phyloP scores from a whole-genome alignment of 805 yeast species.

The Candida corydali region DNA sequence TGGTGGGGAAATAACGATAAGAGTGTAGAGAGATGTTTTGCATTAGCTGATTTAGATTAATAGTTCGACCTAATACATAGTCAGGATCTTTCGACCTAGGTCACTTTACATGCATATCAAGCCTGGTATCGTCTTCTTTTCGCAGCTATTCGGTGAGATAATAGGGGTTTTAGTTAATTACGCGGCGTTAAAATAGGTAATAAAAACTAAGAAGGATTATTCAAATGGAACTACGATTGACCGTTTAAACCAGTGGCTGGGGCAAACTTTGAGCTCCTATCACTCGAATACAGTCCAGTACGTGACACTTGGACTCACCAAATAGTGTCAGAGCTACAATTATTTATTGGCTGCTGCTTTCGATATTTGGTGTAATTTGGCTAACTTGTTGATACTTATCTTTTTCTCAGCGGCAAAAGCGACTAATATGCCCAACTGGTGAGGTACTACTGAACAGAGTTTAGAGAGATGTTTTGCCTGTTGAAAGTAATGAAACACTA shows the following conservation, averaged over 20 bases:
- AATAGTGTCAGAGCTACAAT: constrained; percentile 37
- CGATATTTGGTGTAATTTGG: constrained; percentile 42
- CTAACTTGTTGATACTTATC: constrained; percentile 31
- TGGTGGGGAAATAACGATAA: constrained; percentile 45
- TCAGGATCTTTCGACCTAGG: no score
- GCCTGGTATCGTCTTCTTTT: constrained; percentile 45
- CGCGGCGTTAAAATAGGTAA: constrained; percentile 41
- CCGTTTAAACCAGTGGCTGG: constrained; percentile 46
- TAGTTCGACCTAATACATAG: no score
- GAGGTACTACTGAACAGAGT: constrained; percentile 37
- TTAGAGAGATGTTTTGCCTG: constrained; percentile 46
- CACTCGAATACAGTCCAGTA: constrained; percentile 45
- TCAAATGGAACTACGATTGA: constrained; percentile 28
- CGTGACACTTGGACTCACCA: constrained; percentile 39
- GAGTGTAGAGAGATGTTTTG: constrained; percentile 42
- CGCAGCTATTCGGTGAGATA: constrained; percentile 46
- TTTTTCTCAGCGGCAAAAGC: constrained; percentile 18
- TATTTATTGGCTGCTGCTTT: constrained; percentile 46
- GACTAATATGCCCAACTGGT: constrained; percentile 35
- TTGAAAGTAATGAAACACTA: no score
- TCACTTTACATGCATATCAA: no score
- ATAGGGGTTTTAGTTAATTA: constrained; percentile 48
- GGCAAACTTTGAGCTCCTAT: constrained; percentile 32
- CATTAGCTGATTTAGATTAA: constrained; percentile 11
- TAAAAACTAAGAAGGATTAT: constrained; percentile 29